Percentiles rank a stretch among this genome's conserved stretches.
These are phyloP conservation scores for Mentha longifolia DNA, from an alignment of 257 asterid species.

Conservation along the genomic window DNA sequence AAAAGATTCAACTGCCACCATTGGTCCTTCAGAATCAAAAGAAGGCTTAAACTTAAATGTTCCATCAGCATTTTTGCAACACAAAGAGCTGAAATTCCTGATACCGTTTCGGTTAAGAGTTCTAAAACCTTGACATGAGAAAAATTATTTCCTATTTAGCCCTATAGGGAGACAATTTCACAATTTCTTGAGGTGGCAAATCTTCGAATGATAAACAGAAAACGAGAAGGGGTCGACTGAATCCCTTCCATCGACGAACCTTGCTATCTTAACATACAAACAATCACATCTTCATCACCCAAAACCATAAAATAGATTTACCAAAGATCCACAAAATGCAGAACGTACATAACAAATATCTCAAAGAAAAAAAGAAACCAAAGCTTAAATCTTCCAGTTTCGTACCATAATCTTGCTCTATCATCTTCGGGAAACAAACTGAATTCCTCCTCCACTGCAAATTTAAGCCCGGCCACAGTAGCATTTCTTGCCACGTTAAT, in stretches of 20 bases:
- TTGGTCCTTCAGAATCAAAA: constrained; percentile 1
- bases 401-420: constrained; percentile 52
- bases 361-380: constrained; percentile 10
- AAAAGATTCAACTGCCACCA: constrained; percentile 5
- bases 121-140: background rate
- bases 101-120: background rate
- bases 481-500: constrained; percentile 59
- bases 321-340: constrained; percentile 23
- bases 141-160: background rate
- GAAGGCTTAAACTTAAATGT: constrained; percentile 1
- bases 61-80: constrained; percentile 1
- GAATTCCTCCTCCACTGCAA: constrained; percentile 57
- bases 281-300: constrained; percentile 5
- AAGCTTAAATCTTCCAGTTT: background rate
- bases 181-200: background rate
- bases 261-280: background rate
- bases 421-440: constrained; percentile 36
- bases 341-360: background rate
- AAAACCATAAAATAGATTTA: background rate
- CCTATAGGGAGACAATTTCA: background rate
- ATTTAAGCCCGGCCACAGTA: constrained; percentile 50
- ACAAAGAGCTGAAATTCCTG: background rate
- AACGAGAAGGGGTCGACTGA: background rate
- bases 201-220: background rate
- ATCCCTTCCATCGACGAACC: background rate